Base-by-base conservation (phyloP, 2,329 filamentous ascomycete species). In the Pestalotiopsis sp. region DNA sequence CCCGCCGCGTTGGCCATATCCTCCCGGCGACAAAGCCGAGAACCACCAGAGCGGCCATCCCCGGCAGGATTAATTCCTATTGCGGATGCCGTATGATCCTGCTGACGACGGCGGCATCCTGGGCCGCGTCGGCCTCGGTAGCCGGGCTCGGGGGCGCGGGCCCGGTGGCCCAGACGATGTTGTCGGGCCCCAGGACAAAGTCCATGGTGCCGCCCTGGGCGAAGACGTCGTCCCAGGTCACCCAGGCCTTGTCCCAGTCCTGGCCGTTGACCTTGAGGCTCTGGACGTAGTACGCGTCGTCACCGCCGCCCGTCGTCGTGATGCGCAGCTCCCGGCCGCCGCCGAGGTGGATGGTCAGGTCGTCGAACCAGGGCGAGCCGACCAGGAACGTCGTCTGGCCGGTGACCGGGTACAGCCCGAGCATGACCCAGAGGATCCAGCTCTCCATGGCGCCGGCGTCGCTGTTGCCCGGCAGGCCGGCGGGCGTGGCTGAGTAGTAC, bases 361-460 rank as follows among this genome's bases (percentile, higher is more conserved):
- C 83, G 1, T 79, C 78, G 74, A 91, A 90, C 88, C 88, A 92
- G 0, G 90, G 90, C 6, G 87, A 88, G 3, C 86, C 87, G 65
- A 92, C 82, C 17, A 92, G 81, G 76, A 92, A 92, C 1, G 88
- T 91, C 0, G 89, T 89, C 80, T 92, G 90, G 0, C 89, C 90
- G 0, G 90, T 91, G 70, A 93, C 81, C 1, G 90, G 91, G 72
- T 91, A 92, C 36, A 92, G 79, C 2, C 90, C 90, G 49, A 92
- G 84, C 85, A 91, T 91, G 71, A 87, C 88, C 88, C 91, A 93
- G 9, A 92, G 78, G 2, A 91, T 78, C 87, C 90, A 92, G 7
- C 86, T 89, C 75, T 93, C 90, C 90, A 93, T 92, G 14, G 91
- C 89, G 6, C 91, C 91, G 1, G 90, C 90, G 76, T 93, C 91